Base-by-base conservation (phyloP, 108 stramenopile genomes). In the Nitzschia palea region DNA sequence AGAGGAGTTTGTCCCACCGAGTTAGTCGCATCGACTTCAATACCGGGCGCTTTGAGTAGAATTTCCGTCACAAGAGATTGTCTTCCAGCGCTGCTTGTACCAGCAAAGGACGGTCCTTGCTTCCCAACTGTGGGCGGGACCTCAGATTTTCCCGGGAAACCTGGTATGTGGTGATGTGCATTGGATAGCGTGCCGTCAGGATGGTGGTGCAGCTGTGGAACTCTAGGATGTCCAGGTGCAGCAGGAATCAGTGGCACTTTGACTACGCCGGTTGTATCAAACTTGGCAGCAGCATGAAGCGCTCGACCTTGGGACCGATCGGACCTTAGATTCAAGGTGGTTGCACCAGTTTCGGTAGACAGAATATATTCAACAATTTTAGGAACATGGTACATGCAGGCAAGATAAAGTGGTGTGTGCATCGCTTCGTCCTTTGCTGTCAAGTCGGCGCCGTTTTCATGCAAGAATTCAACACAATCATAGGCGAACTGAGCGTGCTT, bases 271-370 rank as follows among this genome's bases (percentile, higher is more conserved):
- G 54, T 17, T 9, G 76, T 74, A 66, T 95, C 89, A 51, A 78
- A 95, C 57, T 80, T 86, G 9, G 93, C 93, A n/a, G 90, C 90
- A n/a, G 86, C 87, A 65, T 95, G 93, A 6, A 95, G 70, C 20
- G 90, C 68, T 37, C 90, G 73, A 18, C 90, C 90, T 32, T 90
- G 90, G 20, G 79, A 71, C 50, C 93, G 72, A 68, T 95, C 93
- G 1, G 88, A 70, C 23, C 80, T 55, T 37, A 73, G 42, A 59
- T 95, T 95, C 29, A 95, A 68, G 0, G 93, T 91, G 8, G 84
- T 74, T 35, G 58, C 59, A 9, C 87, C 82, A 6, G 47, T 43
- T 10, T 83, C 80, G 27, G 75, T 80, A 15, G 80, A 78, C 45
- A 95, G 64, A 26, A 95, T 67, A 47, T 78, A 78, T 3, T 67